Conservation (phyloP, 176 grass and related monocot species). For the Secale cereale region DNA sequence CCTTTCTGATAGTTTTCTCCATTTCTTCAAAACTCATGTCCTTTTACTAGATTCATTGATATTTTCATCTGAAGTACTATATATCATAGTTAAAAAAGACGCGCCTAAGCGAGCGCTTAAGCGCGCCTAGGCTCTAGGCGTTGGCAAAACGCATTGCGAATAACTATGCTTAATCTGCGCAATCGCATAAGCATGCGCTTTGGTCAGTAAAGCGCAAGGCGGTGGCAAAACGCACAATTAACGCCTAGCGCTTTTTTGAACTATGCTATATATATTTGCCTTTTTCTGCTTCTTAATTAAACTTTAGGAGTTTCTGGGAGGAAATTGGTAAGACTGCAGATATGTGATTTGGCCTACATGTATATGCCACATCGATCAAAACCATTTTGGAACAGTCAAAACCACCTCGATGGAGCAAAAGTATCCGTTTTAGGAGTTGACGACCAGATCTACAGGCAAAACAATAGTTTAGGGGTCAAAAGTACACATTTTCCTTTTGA, state of each 20-base stretch:
- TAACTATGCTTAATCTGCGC: no score
- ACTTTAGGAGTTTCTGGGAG: not conserved
- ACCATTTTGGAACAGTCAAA: not conserved
- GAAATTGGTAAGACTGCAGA: not conserved
- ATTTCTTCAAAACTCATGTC: not conserved
- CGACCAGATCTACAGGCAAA: not conserved
- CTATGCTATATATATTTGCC: not conserved
- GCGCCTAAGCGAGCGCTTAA: no score
- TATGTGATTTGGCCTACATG: not conserved
- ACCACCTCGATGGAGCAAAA: not conserved
- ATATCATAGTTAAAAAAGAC: no score
- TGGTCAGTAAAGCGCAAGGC: no score
- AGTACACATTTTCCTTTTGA: not conserved
- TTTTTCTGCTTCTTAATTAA: not conserved
- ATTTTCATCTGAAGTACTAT: not conserved
- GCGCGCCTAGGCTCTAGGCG: no score
- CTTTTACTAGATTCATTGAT: not conserved
- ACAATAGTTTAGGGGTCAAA: constrained; percentile 1
- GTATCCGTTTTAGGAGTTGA: not conserved
- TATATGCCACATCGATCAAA: not conserved
- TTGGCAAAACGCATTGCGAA: no score
- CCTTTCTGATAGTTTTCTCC: not conserved
- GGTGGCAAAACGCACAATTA: no score
- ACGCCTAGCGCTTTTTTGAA: no score
- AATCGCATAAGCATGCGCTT: no score